Evolutionary conservation across 139 green algal species (phyloP), one percentile per base, ranked within the genome.

Genomic region (Micractinium sp.): DNA sequence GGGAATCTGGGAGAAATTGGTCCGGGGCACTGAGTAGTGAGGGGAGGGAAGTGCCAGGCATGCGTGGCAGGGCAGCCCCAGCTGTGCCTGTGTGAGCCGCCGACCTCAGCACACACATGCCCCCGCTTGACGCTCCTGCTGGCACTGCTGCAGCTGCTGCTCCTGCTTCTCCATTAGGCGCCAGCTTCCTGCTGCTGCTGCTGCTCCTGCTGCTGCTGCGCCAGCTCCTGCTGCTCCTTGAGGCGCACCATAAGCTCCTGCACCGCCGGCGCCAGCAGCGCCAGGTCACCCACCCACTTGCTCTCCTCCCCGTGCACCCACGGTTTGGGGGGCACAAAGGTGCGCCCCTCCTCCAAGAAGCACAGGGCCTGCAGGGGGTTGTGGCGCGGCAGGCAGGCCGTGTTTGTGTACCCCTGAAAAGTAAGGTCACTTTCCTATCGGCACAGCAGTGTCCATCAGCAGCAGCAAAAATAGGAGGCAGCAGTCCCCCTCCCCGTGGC

Each of bases 281-380:
- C 27, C 29, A 82, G 82, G 20, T 76, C 41, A 4, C 20, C 25
- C 25, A 91, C 88, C 85, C 90, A 91, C 63, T 86, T 73, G 61
- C 88, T 39, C 63, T 91, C 82, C 63, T 85, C 47, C 23, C 79
- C 77, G 2, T 47, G 35, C 36, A 92, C 86, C 93, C 93, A 96
- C 29, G 94, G 94, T 69, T 95, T 95, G 25, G 89, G 41, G 0
- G 89, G 88, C 36, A 96, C 86, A 41, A 66, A 95, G 16, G 90
- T 88, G 25, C 35, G 31, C 5, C 94, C 93, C 14, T 87, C 89
- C 35, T 95, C 90, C 39, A 92, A 0, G 39, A 96, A 95, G 38
- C 89, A 92, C 53, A 95, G 36, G 9, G 93, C 95, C 84, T 91
- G 76, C 18, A 53, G 18, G 23, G 3, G 20, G 63, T 5, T 15